Conservation (phyloP, 306 rosid genomes). For the Begonia masoniana region DNA sequence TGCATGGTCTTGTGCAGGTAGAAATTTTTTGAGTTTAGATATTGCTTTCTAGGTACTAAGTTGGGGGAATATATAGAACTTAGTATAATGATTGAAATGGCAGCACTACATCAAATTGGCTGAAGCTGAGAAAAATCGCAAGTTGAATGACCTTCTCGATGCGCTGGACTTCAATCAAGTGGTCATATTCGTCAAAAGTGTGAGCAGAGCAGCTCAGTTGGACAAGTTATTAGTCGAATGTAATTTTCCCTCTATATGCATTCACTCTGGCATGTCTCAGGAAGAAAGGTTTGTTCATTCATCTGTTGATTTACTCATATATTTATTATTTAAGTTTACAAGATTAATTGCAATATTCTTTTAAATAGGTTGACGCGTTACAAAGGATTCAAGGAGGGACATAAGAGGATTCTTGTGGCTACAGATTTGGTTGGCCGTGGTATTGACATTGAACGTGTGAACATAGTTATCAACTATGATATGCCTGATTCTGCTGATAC, state of each 20-base stretch:
- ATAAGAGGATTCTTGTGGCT: slow-evolving; percentile 87
- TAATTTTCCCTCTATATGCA: slow-evolving; percentile 94
- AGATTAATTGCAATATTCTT: too few species aligned
- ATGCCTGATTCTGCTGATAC: slow-evolving; percentile 99
- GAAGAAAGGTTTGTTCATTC: slow-evolving; percentile 70
- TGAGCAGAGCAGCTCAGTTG: slow-evolving; percentile 92
- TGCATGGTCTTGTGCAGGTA: slow-evolving; percentile 99
- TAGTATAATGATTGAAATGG: slow-evolving; percentile 13
- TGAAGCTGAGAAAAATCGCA: slow-evolving; percentile 92
- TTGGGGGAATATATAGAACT: slow-evolving; percentile 1
- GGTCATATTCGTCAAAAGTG: slow-evolving; percentile 95
- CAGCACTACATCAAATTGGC: slow-evolving; percentile 99
- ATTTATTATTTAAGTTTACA: too few species aligned
- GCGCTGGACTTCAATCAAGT: slow-evolving; percentile 96
- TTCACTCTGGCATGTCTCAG: slow-evolving; percentile 97
- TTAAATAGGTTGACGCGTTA: slow-evolving; percentile 56
- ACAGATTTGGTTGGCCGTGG: slow-evolving; percentile 98
- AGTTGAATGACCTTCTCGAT: slow-evolving; percentile 95
- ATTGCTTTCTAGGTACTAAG: too few species aligned
- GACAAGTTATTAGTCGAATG: slow-evolving; percentile 93
- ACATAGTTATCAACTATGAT: slow-evolving; percentile 90
- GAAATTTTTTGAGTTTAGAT: neutral
- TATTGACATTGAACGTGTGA: slow-evolving; percentile 93
- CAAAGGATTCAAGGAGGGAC: slow-evolving; percentile 96
- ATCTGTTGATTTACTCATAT: too few species aligned